Evolutionary conservation across 108 stramenopile genomes (phyloP), one percentile per base, ranked within the genome.

Genomic region (Nitzschia sp.): DNA sequence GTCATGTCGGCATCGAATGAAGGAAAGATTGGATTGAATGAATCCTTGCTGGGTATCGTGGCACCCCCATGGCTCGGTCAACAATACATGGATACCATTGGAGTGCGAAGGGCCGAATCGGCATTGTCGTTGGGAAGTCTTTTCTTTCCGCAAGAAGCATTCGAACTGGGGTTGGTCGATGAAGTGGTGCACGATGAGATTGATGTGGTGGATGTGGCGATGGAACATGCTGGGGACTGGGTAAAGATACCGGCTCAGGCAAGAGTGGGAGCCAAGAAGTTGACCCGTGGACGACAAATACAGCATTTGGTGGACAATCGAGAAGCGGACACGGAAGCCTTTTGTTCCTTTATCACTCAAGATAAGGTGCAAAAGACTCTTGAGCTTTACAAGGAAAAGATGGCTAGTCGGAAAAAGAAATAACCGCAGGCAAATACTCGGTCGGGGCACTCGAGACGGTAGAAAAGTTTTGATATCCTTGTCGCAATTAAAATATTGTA

Each of bases 21-120:
- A 5, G 65, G 73, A 8, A 73, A 68, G 1, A 92, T 96, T 72
- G 95, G 95, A 11, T 73, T 93, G 54, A 96, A 96, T 56, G 95
- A 96, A 70, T 82, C 88, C 5, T 59, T 76, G 35, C 64, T 95
- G 47, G 95, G 95, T 18, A 93, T 96, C 46, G 83, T 82, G 2
- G 89, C 89, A 5, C 90, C 93, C 17, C 76, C 78, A 17, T 83
- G 77, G 75, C 62, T 85, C n/a, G 82, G 61, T 13, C 51, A 79
- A 15, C 51, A 66, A 60, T 70, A 66, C 35, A 72, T 75, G 30
- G 74, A 81, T 31, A 93, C 91, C 0, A 78, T 96, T 66, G 95
- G 95, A 47, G 80, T 79, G 34, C 88, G 92, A 17, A 47, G 74
- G 54, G 95, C 89, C 21, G 95, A 96, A 64, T 61, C 81, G 51